Conservation (phyloP, 2,329 filamentous ascomycete genomes). For the Sclerotinia nivalis region DNA sequence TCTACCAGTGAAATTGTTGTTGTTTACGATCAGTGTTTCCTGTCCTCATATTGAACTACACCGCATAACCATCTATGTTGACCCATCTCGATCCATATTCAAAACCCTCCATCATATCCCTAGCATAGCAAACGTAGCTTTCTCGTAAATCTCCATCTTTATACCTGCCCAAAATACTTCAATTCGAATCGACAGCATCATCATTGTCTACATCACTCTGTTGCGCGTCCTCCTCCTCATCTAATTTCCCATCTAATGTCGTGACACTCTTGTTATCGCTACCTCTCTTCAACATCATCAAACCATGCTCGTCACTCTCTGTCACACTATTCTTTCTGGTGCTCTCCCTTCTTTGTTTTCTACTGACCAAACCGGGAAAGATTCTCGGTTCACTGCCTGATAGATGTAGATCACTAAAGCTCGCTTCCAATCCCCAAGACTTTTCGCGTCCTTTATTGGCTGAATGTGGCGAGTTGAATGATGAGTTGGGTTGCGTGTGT, state of each 20-base stretch:
- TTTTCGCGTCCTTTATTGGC: constrained; percentile 40
- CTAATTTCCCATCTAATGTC: constrained; percentile 17
- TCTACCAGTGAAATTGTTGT: neutral
- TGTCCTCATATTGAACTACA: neutral
- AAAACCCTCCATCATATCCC: neutral
- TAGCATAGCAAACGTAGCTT: neutral
- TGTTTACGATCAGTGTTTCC: neutral
- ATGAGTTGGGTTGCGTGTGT: constrained; percentile 16
- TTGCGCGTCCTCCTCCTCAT: constrained; percentile 3
- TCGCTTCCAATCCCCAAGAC: constrained; percentile 44
- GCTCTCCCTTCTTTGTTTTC: constrained; percentile 38
- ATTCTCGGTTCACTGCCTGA: constrained; percentile 66
- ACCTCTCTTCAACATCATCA: constrained; percentile 18
- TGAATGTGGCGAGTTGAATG: constrained; percentile 30
- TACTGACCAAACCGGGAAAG: constrained; percentile 67
- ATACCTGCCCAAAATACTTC: neutral
- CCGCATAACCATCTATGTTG: neutral
- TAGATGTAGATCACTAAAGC: constrained; percentile 49
- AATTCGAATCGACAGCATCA: constrained; percentile 15
- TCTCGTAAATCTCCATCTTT: neutral
- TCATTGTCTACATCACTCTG: constrained; percentile 4
- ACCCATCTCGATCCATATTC: neutral
- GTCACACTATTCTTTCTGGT: constrained; percentile 35
- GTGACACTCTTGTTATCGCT: neutral
- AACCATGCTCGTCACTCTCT: constrained; percentile 33